Base-by-base conservation (phyloP, 2,329 filamentous ascomycete species). In the Ophiobolus disseminans region DNA sequence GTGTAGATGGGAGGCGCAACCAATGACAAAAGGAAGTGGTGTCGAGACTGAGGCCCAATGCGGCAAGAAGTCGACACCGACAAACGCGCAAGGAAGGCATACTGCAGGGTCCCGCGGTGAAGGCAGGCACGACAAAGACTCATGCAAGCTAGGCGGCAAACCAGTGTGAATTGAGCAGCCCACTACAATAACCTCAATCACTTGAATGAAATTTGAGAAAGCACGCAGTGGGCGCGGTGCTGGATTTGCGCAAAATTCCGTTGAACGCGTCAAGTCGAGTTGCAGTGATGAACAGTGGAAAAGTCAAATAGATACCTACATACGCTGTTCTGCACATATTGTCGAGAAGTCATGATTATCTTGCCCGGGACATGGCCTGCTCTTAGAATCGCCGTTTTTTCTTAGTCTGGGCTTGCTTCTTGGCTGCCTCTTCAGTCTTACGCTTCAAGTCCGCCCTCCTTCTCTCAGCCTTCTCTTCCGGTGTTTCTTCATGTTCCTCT, bases 371-470 rank as follows among this genome's bases (percentile, higher is more conserved):
- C 13, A 16, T 6, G 19, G 10, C 13, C 30, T 32, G 7, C 5
- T 13, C 9, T 48, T 57, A 72, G 21, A 73, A 72, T 2, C 68
- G 55, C 42, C 64, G 70, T 55, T 71, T 72, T 53, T 66, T 69
- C 51, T 69, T 72, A 9, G 50, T 57, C 28, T 68, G 65, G 4
- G 63, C 63, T 35, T 69, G 69, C 75, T 85, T 86, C 74, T 81
- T 85, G 14, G 66, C 73, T 8, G 77, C 76, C 42, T 75, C 78
- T 55, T 80, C 81, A 21, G 77, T 76, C 60, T 80, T 81, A 14
- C 78, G 73, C 62, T 84, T 86, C 51, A 87, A 63, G 60, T 83
- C 80, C 40, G 80, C 75, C 10, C 84, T 74, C 57, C 79, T 84
- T 44, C 78, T 73, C 52, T 83, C 74, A 3, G 82, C 82, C 44